Base-by-base conservation (phyloP, 1,139 yeast species). In the Protomyces inundatus region DNA sequence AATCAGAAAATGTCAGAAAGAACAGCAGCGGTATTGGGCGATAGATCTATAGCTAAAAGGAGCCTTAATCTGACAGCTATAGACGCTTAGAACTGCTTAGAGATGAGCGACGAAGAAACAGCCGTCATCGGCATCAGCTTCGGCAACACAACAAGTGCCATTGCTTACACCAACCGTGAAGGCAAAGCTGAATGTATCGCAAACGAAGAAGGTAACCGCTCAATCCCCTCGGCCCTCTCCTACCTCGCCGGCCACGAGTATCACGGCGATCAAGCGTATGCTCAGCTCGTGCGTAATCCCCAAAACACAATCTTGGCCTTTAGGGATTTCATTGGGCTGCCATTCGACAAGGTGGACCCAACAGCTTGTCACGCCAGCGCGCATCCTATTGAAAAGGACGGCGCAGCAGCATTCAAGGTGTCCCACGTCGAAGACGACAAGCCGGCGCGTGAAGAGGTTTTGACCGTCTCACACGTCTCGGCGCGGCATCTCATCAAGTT, bases 141-240 rank as follows among this genome's bases (percentile, higher is more conserved):
- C 76, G 99, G 99, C 76, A 93, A 93, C 83, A 87, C 97, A 61
- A 84, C 96, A 66, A 88, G 98, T 55, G 88, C 98, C 69, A 90
- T 93, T 76, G 97, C 98, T 54, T 88, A 88, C 74, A 90, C 91
- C 70, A 67, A 67, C 40, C 84, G 87, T 73, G 97, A 91, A 71
- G 96, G 96, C 66, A 89, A 88, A 76, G 95, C 90, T 67, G 97
- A 93, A 74, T 96, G 93, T 69, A 93, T 93, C 76, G 98, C 98
- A 71, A 93, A 93, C 83, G 97, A 95, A 71, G 98, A 93, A 74
- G 99, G 99, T 76, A 98, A 95, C 78, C 90, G 98, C 80, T 83
- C 95, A 67, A 93, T 93, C 74, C 97, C 98, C 68, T 88, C 98
- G 33, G 88, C 88, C 65, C 81, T 93, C 69, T 86, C 98, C 14